Base-by-base conservation (phyloP, 495 filamentous ascomycete species). In the Trichoderma reesei region DNA sequence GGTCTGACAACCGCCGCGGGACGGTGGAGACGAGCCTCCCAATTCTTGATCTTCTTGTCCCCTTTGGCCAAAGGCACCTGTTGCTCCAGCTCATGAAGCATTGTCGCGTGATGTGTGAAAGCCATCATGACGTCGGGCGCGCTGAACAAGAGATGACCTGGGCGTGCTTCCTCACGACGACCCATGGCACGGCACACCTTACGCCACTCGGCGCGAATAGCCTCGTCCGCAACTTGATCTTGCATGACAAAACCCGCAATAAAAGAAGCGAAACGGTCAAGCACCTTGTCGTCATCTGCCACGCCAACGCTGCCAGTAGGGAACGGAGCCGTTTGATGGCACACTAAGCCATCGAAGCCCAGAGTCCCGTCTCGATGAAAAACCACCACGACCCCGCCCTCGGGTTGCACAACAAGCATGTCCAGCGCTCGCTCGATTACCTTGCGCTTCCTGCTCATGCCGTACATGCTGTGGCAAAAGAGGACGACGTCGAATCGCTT, bases 401-500 rank as follows among this genome's bases (percentile, higher is more conserved):
- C 67, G 67, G 79, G 76, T 64, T 48, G 69, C 67, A 78, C 68
- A 69, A 72, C 72, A 64, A 86, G 80, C 79, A 85, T 76, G 61
- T 75, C 67, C 59, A 86, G 74, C 51, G 82, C 78, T 39, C 63
- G 68, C 70, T 80, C 69, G 67, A 87, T 79, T 68, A 78, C 77
- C 63, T 34, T 73, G 54, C 63, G 67, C 69, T 82, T 81, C 39
- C 76, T 76, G 10, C 79, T 76, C 81, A 86, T 80, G 71, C 82
- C 81, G 67, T 88, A 85, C 79, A 86, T 82, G 74, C 84, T 84
- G 73, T 86, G 84, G 70, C 82, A 86, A 72, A 87, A 84, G 62
- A 87, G 70, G 64, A 88, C 72, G 67, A 85, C 64, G 69, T 88
- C 78, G 71, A 76, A 86, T 68, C 75, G 80, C 65, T 78, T 70